Base-by-base conservation (phyloP, 2,329 filamentous ascomycete species). In the Sporothrix pallida region DNA sequence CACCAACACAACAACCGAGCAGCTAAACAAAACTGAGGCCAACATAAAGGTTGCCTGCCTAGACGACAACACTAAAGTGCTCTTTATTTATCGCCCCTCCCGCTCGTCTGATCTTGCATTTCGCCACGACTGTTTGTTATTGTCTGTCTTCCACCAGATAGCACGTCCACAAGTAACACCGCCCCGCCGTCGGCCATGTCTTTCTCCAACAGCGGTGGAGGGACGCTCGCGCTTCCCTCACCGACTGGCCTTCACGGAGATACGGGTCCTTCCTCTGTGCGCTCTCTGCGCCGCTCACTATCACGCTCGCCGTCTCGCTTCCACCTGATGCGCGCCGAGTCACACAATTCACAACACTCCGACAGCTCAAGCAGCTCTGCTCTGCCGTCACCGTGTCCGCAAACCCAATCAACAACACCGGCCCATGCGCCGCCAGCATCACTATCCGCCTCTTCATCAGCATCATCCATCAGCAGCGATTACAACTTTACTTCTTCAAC, bases 271-370 rank as follows among this genome's bases (percentile, higher is more conserved):
- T 91, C 93, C 69, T 91, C 93, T 70, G 92, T 97, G 76, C 89
- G 93, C 80, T 93, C 94, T 79, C 86, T 98, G 74, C 89, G 95
- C 77, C 92, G 94, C 78, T 97, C 95, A 37, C 87, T 98, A 76
- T 98, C 95, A 73, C 89, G 94, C 78, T 98, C 95, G n/a, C 95
- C 95, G 12, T 97, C 95, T 46, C 97, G 96, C 81, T 95, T 96
- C 81, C 87, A 89, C 73, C 84, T 97, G 50, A 81, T 82, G 70
- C 85, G 86, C 76, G 81, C 84, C 63, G 81, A 81, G 62, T 87
- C 87, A 0, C 83, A 86, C 75, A 83, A 81, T 54, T 87, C 86
- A 0, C 84, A 86, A 74, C 82, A 81, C 73, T 84, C 85, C 15
- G 83, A 87, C 48, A 80, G 80, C 76, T 88, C 89, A 72, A 83